A percentile compares a stretch with the other conserved stretches of the same genome.
These are phyloP conservation scores for Aegilops sharonensis DNA, from an alignment of 176 grass and related monocot species.

Conservation along the genomic window DNA sequence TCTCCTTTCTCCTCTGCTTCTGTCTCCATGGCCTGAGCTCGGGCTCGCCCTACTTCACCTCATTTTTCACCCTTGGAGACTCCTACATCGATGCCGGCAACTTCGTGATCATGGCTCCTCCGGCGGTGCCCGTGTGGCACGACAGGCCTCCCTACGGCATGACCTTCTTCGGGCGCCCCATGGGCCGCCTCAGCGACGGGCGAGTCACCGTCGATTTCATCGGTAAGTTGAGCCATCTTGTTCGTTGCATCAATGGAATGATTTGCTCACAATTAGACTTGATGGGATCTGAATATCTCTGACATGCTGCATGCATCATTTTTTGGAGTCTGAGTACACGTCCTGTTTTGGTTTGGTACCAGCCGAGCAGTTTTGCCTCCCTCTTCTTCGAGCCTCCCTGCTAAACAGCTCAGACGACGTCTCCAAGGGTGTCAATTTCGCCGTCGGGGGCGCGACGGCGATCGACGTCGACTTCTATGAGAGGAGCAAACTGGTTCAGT, in stretches of 20 bases:
- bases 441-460: slow-evolving; percentile 41
- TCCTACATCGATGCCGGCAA: slow-evolving; percentile 63
- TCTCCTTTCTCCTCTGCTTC: slow-evolving; percentile 3
- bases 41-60: not conserved
- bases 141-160: slow-evolving; percentile 44
- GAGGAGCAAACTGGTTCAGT: not conserved
- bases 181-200: slow-evolving; percentile 37
- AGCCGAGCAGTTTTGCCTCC: slow-evolving; percentile 44
- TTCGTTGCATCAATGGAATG: not conserved
- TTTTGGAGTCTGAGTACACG: not conserved
- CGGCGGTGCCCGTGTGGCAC: not conserved
- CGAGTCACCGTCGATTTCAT: slow-evolving; percentile 43
- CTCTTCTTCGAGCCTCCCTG: slow-evolving; percentile 29
- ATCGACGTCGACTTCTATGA: slow-evolving; percentile 39
- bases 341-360: not conserved
- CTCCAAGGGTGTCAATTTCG: slow-evolving; percentile 45
- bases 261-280: not conserved
- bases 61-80: slow-evolving; percentile 48
- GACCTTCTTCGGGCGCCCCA: slow-evolving; percentile 46
- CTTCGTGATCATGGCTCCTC: slow-evolving; percentile 8
- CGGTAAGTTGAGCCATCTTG: not conserved
- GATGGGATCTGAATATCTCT: not conserved
- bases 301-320: not conserved
- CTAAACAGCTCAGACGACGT: not conserved
- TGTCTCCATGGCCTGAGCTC: not conserved